These are phyloP conservation scores for Cadophora malorum DNA, from an alignment of 2,329 filamentous ascomycete genomes.

Conservation along the genomic window DNA sequence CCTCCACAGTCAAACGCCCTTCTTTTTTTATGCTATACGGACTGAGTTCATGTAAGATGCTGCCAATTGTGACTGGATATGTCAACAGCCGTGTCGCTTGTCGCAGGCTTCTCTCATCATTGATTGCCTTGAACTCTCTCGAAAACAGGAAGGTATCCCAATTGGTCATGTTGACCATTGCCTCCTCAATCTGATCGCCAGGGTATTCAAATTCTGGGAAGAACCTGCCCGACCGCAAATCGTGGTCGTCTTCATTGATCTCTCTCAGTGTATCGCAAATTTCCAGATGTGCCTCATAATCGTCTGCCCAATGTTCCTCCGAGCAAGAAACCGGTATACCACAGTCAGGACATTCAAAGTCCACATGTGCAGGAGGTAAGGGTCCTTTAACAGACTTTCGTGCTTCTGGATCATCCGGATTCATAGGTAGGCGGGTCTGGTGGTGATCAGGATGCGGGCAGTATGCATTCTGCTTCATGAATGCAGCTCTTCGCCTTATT, in stretches of 20 bases:
- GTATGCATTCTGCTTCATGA: conserved; percentile 91
- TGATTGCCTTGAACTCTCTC: conserved; percentile 87
- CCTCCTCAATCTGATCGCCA: conserved; percentile 87
- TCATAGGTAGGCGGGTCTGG: conserved; percentile 71
- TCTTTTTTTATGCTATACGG: conserved; percentile 83
- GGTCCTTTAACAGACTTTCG: conserved; percentile 60
- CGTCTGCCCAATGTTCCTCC: conserved; percentile 93
- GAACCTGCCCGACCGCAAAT: conserved; percentile 85
- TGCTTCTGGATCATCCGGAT: conserved; percentile 68
- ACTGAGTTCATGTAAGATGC: conserved; percentile 91
- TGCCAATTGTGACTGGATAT: conserved; percentile 90
- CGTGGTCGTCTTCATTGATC: conserved; percentile 98
- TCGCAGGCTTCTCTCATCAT: conserved; percentile 87
- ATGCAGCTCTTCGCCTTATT: conserved; percentile 85
- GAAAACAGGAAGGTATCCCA: conserved; percentile 98
- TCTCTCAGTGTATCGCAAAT: conserved; percentile 90
- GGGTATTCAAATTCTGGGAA: conserved; percentile 96
- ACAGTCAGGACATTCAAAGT: conserved; percentile 96
- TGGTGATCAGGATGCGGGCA: conserved; percentile 89
- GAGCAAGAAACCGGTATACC: conserved; percentile 93
- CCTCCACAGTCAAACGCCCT: conserved; percentile 82
- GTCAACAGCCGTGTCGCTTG: conserved; percentile 93
- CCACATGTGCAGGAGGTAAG: conserved; percentile 78
- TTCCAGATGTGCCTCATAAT: conserved; percentile 91
- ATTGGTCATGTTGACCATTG: conserved; percentile 94